Evolutionary conservation across 2,329 filamentous ascomycete species (phyloP).

Genomic region (Fusarium pseudoanthophilum): DNA sequence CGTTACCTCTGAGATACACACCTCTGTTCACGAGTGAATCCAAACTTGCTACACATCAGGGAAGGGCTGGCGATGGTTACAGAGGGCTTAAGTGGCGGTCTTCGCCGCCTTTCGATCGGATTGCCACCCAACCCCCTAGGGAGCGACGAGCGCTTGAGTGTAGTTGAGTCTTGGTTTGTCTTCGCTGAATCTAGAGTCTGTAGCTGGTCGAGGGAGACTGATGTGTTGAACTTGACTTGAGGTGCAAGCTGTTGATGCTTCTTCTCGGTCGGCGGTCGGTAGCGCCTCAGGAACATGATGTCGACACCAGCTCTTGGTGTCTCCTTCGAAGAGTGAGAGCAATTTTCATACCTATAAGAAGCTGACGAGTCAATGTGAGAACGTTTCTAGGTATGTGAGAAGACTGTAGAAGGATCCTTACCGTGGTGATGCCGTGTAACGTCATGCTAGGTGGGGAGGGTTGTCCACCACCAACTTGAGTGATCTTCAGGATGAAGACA

Average conservation of each 20-base stretch:
- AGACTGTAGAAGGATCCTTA: not conserved
- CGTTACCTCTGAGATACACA: not conserved
- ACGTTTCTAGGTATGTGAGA: not conserved
- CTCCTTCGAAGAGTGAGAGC: not conserved
- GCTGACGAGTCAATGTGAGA: not conserved
- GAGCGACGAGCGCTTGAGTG: not conserved
- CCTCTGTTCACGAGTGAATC: accelerated
- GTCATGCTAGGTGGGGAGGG: not conserved
- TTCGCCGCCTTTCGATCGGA: not conserved
- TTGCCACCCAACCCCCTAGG: no score
- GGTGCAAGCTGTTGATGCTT: not conserved
- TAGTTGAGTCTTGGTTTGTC: not conserved
- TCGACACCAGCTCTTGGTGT: not conserved
- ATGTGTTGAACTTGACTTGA: no score
- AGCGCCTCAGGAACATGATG: not conserved
- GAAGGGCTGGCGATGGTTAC: not conserved
- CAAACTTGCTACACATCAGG: not conserved
- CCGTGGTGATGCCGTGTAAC: not conserved
- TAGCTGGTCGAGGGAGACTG: accelerated
- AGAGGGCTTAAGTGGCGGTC: not conserved
- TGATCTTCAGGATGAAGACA: not conserved
- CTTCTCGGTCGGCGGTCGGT: not conserved
- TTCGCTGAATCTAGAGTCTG: not conserved
- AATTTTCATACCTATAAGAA: no score
- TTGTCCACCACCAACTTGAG: not conserved